These are phyloP conservation scores for Goffeauzyma gilvescens DNA, from an alignment of 768 basidiomycete species.

Conservation along the genomic window DNA sequence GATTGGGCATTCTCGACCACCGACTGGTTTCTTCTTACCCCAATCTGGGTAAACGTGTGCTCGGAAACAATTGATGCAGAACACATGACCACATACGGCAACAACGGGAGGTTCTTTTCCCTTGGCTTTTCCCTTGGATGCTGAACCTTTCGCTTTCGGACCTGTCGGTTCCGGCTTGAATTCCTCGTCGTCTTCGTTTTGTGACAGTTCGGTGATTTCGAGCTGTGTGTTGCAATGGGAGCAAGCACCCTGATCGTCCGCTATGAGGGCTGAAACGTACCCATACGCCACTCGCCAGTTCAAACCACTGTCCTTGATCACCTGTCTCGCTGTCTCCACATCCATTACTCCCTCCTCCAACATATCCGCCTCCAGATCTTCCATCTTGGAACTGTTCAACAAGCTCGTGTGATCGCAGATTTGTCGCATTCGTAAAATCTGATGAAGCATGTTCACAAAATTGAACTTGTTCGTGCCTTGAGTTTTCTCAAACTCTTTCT, in stretches of 20 bases:
- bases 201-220: slow-evolving; percentile 3
- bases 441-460: slow-evolving; percentile 90
- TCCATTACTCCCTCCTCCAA: slow-evolving; percentile 35
- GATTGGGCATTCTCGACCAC: slow-evolving; percentile 49
- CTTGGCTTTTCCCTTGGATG: slow-evolving; percentile 10
- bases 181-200: slow-evolving; percentile 34
- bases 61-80: slow-evolving; percentile 80
- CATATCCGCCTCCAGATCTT: slow-evolving; percentile 35
- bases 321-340: slow-evolving; percentile 61
- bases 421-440: slow-evolving; percentile 84
- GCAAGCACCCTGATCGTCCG: too few species aligned
- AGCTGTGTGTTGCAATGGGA: too few species aligned
- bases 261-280: too few species aligned
- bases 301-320: slow-evolving; percentile 61
- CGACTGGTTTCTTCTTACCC: slow-evolving; percentile 48
- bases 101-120: slow-evolving; percentile 36
- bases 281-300: slow-evolving; percentile 51
- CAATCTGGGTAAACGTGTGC: slow-evolving; percentile 58
- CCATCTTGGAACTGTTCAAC: slow-evolving; percentile 40
- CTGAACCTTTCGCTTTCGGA: slow-evolving; percentile 10
- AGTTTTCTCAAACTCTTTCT: slow-evolving; percentile 57
- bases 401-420: slow-evolving; percentile 93
- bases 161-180: too few species aligned
- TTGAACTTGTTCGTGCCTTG: slow-evolving; percentile 42
- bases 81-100: slow-evolving; percentile 89